Evolutionary conservation across 2,329 filamentous ascomycete genomes (phyloP).

Genomic region (Balansia obtecta): DNA sequence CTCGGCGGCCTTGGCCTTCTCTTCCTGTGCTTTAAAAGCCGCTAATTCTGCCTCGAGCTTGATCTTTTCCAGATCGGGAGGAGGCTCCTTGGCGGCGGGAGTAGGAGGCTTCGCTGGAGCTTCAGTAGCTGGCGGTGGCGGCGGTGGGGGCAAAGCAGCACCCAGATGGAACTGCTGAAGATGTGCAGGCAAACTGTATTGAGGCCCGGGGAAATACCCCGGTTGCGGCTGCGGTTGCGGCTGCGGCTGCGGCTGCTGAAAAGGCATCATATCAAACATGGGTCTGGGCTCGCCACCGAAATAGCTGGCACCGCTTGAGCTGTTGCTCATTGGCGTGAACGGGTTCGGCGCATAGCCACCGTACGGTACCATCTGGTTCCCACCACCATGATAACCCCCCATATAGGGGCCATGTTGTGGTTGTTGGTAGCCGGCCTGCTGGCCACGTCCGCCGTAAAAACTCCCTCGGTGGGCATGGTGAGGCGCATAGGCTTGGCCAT

Average conservation of each 20-base stretch:
- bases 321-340: constrained; percentile 29
- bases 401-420: constrained; percentile 34
- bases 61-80: constrained; percentile 44
- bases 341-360: constrained; percentile 26
- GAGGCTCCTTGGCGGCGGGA: constrained; percentile 29
- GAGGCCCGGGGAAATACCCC: constrained; percentile 7
- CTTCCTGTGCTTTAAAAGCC: constrained; percentile 33
- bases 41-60: constrained; percentile 48
- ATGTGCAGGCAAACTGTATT: constrained; percentile 9
- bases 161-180: constrained; percentile 28
- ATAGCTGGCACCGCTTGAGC: constrained; percentile 25
- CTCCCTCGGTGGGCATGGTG: constrained; percentile 14
- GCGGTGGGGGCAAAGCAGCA: constrained; percentile 8
- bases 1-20: constrained; percentile 31
- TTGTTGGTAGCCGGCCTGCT: constrained; percentile 29
- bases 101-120: constrained; percentile 16
- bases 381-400: constrained; percentile 22
- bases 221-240: constrained; percentile 19
- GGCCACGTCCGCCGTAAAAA: constrained; percentile 16
- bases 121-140: constrained; percentile 28
- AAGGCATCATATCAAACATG: constrained; percentile 40
- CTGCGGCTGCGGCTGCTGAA: constrained; percentile 23
- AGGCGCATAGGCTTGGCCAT: constrained; percentile 11
- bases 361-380: constrained; percentile 36
- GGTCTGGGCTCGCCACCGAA: constrained; percentile 26